These are phyloP conservation scores for Teratosphaeria destructans DNA, from an alignment of 2,329 filamentous ascomycete genomes.

Conservation along the genomic window DNA sequence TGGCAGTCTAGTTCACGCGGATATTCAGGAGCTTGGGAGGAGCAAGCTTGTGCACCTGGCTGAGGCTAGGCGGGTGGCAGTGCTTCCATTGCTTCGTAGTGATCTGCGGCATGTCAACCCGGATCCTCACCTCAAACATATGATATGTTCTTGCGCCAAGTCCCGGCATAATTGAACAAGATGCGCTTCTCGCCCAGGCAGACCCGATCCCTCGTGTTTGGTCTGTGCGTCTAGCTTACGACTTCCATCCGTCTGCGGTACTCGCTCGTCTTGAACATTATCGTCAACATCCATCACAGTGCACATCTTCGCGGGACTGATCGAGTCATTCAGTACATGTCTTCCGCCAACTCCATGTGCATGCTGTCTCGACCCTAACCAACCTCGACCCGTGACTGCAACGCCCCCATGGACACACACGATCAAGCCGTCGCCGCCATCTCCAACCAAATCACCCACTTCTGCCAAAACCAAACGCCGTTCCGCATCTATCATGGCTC, in stretches of 20 bases:
- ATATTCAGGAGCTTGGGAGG: no score
- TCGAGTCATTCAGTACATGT: background rate
- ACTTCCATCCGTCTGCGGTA: no score
- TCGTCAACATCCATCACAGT: no score
- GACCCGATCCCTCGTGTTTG: background rate
- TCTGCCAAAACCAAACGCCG: constrained; percentile 34
- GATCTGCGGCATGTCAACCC: no score
- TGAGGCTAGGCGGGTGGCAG: no score
- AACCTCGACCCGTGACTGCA: background rate
- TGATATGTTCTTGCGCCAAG: background rate
- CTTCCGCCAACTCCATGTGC: background rate
- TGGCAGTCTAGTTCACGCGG: no score
- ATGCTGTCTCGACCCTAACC: background rate
- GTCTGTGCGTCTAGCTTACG: background rate
- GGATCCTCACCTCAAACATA: background rate
- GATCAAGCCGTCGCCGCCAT: constrained; percentile 28
- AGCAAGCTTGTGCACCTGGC: no score
- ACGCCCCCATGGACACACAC: constrained; percentile 22
- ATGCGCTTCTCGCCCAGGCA: no score
- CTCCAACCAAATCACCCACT: constrained; percentile 31
- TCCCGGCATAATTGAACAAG: no score
- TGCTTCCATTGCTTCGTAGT: no score
- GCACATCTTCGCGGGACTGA: no score
- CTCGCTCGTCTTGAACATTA: background rate
- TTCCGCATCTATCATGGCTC: constrained; percentile 50